phyloP scores from a whole-genome alignment of 306 rosid species.

The Inga laurina region DNA sequence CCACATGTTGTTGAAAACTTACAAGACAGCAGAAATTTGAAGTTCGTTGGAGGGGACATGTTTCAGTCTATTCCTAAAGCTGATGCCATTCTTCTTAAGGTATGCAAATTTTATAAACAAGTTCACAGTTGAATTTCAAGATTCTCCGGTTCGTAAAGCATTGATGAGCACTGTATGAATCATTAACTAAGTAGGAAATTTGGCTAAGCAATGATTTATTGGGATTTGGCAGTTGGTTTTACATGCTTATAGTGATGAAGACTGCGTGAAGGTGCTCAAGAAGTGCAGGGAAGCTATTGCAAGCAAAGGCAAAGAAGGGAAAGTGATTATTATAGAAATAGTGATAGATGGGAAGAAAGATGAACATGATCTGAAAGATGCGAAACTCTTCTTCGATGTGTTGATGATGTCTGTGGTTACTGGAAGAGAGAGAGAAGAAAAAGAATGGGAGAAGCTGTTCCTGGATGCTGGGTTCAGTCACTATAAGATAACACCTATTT shows the following conservation, averaged over 20 bases:
- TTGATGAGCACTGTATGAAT: background rate
- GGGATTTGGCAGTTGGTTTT: slow-evolving; percentile 41
- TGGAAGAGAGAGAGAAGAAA: slow-evolving; percentile 55
- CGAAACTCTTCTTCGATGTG: slow-evolving; percentile 46
- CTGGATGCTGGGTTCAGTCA: slow-evolving; percentile 53
- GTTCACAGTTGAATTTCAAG: background rate
- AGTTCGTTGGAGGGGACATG: slow-evolving; percentile 46
- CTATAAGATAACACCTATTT: slow-evolving; percentile 42
- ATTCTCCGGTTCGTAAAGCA: background rate
- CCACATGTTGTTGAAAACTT: slow-evolving; percentile 35
- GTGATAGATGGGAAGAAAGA: slow-evolving; percentile 47
- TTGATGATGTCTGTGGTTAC: slow-evolving; percentile 46
- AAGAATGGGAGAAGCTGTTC: slow-evolving; percentile 58
- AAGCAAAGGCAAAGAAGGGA: slow-evolving; percentile 40
- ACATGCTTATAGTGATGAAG: slow-evolving; percentile 44
- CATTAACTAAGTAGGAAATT: background rate
- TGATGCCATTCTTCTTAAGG: slow-evolving; percentile 44
- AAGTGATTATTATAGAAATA: slow-evolving; percentile 53
- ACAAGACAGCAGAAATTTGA: slow-evolving; percentile 22
- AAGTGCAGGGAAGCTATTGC: slow-evolving; percentile 52
- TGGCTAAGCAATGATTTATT: background rate
- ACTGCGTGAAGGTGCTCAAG: slow-evolving; percentile 50
- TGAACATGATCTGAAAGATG: slow-evolving; percentile 27
- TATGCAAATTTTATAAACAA: background rate
- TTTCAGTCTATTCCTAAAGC: slow-evolving; percentile 43